Evolutionary conservation across 2,329 filamentous ascomycete species (phyloP).

Genomic region (Cordyceps tenuipes): DNA sequence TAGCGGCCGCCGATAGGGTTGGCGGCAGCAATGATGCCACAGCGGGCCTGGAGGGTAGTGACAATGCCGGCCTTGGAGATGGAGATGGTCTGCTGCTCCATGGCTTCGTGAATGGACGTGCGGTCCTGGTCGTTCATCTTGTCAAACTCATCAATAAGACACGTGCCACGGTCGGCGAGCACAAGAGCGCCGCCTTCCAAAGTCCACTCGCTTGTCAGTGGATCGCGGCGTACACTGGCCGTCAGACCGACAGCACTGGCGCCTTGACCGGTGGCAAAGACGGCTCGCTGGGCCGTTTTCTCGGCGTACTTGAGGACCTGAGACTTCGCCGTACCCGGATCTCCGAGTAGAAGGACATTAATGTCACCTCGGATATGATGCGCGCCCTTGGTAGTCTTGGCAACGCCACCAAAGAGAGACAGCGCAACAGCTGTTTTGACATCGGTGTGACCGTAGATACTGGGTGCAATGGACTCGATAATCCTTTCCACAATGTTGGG

Average conservation of each 20-base stretch:
- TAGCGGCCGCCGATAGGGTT: constrained; percentile 96
- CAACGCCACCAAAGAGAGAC: constrained; percentile 89
- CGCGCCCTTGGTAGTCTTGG: constrained; percentile 80
- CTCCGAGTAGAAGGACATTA: constrained; percentile 91
- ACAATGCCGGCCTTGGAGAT: constrained; percentile 99
- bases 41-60: constrained; percentile 90
- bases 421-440: constrained; percentile 96
- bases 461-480: constrained; percentile 86
- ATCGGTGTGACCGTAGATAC: constrained; percentile 93
- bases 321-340: constrained; percentile 96
- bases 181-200: constrained; percentile 93
- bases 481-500: constrained; percentile 90
- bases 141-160: constrained; percentile 97
- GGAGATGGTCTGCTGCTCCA: constrained; percentile 99
- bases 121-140: constrained; percentile 99
- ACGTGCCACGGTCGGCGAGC: constrained; percentile 88
- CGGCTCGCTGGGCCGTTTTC: constrained; percentile 91
- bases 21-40: constrained; percentile 90
- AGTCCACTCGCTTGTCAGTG: constrained; percentile 94
- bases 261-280: constrained; percentile 96
- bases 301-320: constrained; percentile 97
- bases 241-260: constrained; percentile 96
- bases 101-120: constrained; percentile 97
- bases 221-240: constrained; percentile 89
- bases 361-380: constrained; percentile 95